Base-by-base conservation (phyloP, 1,284 basidiomycete genomes). In the Vanrija pseudolonga region DNA sequence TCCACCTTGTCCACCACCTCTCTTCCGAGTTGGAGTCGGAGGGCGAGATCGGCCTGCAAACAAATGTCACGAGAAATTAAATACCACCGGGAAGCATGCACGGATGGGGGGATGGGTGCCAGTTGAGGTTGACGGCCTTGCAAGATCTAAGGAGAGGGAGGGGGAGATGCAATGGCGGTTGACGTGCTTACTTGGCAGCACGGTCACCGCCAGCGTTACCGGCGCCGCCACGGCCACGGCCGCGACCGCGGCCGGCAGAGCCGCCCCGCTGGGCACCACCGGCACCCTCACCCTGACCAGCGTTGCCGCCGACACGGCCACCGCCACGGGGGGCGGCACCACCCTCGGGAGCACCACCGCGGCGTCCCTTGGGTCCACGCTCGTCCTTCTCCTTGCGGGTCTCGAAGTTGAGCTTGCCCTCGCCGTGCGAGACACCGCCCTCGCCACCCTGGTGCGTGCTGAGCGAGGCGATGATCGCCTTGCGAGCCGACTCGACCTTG, bases 341-440 rank as follows among this genome's bases (percentile, higher is more conserved):
- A 9, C 24, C 40, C 26, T 59, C 57, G 19, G 51, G 56, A 4
- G 48, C 55, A 41, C 57, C 60, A 28, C 52, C 53, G 17, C 56
- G 41, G 32, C 55, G 47, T 38, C 55, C 53, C 56, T 64, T 64
- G 50, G 62, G 62, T 40, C 67, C 55, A 49, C 90, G 79, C 44
- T 93, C 90, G 42, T 83, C 83, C 47, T 89, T 83, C 78, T 94
- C 92, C 80, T 91, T 94, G 74, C 89, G 83, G 53, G 88, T 90
- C 81, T 96, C 92, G 42, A 96, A 84, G 56, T 79, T 81, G 56
- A 97, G 85, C 55, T 84, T 80, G 47, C 84, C 78, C 47, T 79
- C 80, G 3, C 79, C 78, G 18, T 73, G 71, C 28, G 87, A 87
- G 45, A 94, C 78, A n/a, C 90, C 90, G 53, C 90, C 91, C 68